phyloP scores from a whole-genome alignment of 75 land plant genomes.

The Azolla pinnata region DNA sequence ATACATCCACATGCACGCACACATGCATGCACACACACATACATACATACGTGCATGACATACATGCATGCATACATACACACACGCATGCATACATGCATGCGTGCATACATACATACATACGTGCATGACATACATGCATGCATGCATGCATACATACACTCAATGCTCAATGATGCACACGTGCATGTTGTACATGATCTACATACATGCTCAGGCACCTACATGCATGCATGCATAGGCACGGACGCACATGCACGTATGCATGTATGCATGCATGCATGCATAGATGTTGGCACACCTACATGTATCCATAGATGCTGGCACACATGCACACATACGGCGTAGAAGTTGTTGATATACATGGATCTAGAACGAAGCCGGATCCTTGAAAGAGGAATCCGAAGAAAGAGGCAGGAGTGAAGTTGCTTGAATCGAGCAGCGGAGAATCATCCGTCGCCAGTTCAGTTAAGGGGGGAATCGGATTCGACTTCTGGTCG shows the following conservation, averaged over 20 bases:
- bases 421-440: too few species aligned
- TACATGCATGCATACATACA: not conserved
- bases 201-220: not conserved
- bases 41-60: not conserved
- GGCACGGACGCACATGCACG: not conserved
- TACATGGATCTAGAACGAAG: too few species aligned
- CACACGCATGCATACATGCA: not conserved
- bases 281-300: too few species aligned
- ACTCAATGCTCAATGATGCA: not conserved
- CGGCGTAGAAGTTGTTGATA: too few species aligned
- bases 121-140: not conserved
- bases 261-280: too few species aligned
- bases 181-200: not conserved
- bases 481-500: too few species aligned
- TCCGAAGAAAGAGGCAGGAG: too few species aligned
- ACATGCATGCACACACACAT: not conserved
- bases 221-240: not conserved
- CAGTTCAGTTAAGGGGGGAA: too few species aligned
- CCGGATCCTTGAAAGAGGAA: too few species aligned
- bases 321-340: too few species aligned
- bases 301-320: too few species aligned
- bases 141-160: not conserved
- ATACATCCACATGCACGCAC: not conserved
- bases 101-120: not conserved
- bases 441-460: too few species aligned